A percentile compares a stretch with the other conserved stretches of the same genome.
Conservation (phyloP, 495 filamentous ascomycete species). For the Penicillium silybi region DNA sequence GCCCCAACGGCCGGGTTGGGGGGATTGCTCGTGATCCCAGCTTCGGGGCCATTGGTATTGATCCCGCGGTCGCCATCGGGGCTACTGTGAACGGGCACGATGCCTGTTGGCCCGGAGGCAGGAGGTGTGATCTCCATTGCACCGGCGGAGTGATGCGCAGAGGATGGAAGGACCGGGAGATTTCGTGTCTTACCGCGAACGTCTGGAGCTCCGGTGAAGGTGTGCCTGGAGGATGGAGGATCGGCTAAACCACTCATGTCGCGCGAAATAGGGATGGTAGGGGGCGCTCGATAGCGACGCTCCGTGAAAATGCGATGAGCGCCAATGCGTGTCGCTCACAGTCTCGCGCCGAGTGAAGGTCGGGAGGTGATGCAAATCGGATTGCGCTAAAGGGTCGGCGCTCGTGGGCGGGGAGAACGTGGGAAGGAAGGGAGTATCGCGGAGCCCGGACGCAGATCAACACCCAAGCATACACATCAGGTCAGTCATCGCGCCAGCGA, state of each 20-base stretch:
- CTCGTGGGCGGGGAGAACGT: constrained; percentile 32
- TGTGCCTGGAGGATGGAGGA: constrained; percentile 35
- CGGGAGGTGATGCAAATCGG: constrained; percentile 6
- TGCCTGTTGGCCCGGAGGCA: constrained; percentile 34
- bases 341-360: constrained; percentile 1
- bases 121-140: constrained; percentile 52
- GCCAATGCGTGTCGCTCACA: background rate
- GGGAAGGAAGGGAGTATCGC: constrained; percentile 21
- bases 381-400: constrained; percentile 16
- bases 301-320: background rate
- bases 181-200: constrained; percentile 40
- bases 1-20: constrained; percentile 54
- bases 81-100: constrained; percentile 40
- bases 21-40: constrained; percentile 31
- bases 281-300: constrained; percentile 1
- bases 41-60: constrained; percentile 43
- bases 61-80: constrained; percentile 46
- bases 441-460: constrained; percentile 34
- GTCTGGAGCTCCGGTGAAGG: constrained; percentile 34
- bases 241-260: constrained; percentile 46
- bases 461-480: constrained; percentile 28
- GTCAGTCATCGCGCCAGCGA: constrained; percentile 28
- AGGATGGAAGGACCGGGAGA: constrained; percentile 44
- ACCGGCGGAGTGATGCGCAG: constrained; percentile 34
- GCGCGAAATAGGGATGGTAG: constrained; percentile 20